Percentiles rank a stretch among this genome's conserved stretches.
phyloP scores from a whole-genome alignment of 202 grass and related monocot genomes.

The Panicum hallii region DNA sequence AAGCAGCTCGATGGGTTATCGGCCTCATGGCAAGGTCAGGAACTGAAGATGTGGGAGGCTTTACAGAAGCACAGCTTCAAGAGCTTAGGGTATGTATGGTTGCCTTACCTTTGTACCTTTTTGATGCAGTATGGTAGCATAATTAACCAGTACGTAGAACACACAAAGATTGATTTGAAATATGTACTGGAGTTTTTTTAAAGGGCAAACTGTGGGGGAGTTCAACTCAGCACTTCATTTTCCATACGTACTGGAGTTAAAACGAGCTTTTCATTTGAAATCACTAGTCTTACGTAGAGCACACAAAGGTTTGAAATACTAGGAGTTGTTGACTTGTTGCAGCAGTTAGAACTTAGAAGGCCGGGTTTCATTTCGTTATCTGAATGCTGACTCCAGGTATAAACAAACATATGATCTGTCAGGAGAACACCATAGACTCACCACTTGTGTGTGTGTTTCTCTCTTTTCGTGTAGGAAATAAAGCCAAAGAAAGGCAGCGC shows the following conservation, averaged over 20 bases:
- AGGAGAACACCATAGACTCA: constrained; percentile 30
- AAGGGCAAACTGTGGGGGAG: too few species aligned
- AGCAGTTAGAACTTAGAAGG: constrained; percentile 31
- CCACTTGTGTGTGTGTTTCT: not conserved
- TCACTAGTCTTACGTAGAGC: not conserved
- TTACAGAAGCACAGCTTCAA: constrained; percentile 97
- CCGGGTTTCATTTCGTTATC: not conserved
- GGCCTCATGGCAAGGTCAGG: constrained; percentile 88
- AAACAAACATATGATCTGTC: not conserved
- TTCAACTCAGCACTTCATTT: too few species aligned
- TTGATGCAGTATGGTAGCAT: not conserved
- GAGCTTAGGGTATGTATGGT: constrained; percentile 71
- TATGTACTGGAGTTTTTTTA: not conserved
- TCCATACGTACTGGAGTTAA: not conserved
- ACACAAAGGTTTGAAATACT: not conserved
- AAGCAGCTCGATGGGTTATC: constrained; percentile 78
- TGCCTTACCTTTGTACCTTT: not conserved
- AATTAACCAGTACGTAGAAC: not conserved
- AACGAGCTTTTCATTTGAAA: not conserved
- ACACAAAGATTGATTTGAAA: not conserved
- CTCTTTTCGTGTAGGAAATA: constrained; percentile 66
- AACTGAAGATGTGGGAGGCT: constrained; percentile 77
- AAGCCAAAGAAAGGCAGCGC: constrained; percentile 70
- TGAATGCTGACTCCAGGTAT: not conserved
- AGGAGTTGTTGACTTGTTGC: not conserved